These are phyloP conservation scores for Phytopythium ostracodes DNA, from an alignment of 352 stramenopile genomes.

Conservation along the genomic window DNA sequence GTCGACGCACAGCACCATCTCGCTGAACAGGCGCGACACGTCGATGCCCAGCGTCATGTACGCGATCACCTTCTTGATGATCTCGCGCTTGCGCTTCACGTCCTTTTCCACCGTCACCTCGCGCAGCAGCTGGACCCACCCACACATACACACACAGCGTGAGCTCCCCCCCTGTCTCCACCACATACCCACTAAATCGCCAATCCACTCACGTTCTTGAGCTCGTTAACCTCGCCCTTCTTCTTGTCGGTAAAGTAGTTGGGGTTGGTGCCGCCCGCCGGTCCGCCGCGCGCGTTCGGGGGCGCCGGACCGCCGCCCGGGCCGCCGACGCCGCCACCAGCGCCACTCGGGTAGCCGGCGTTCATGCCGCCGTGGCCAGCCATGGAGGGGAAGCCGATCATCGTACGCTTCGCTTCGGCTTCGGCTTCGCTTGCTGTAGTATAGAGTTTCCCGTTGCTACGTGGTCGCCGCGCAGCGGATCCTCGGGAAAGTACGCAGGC, in stretches of 20 bases:
- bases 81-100: conserved; percentile 96
- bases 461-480: conserved; percentile 4
- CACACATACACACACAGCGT: not conserved
- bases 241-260: conserved; percentile 91
- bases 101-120: conserved; percentile 97
- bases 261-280: conserved; percentile 38
- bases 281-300: conserved; percentile 14
- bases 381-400: conserved; percentile 28
- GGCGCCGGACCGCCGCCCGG: conserved; percentile 2
- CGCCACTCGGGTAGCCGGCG: conserved; percentile 12
- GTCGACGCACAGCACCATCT: conserved; percentile 98
- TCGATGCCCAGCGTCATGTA: conserved; percentile 99
- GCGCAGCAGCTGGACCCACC: conserved; percentile 90
- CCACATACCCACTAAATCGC: not conserved
- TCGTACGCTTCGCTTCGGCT: not conserved
- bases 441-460: not conserved
- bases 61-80: conserved; percentile 99
- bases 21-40: conserved; percentile 98
- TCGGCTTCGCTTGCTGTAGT: not conserved
- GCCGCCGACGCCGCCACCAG: not conserved
- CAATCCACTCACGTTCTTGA: conserved; percentile 86
- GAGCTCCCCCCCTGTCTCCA: not conserved
- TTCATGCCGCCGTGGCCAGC: conserved; percentile 11
- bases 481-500: not conserved
- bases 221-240: conserved; percentile 94